Base-by-base conservation (phyloP, 345 rosid species). In the Aquilaria sinensis region DNA sequence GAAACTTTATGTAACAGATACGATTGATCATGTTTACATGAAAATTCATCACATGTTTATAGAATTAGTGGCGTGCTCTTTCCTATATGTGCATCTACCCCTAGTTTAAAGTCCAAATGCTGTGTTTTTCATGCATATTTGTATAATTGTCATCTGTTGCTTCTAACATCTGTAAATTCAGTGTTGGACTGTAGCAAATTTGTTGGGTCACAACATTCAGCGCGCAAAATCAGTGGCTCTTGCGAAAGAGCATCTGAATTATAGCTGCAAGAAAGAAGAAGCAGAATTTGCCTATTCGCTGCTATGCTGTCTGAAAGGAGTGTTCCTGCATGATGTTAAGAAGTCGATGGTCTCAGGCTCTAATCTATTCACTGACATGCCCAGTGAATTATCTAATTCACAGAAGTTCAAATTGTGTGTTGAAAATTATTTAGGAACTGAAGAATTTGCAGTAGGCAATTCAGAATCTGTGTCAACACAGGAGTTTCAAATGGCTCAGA, bases 171-270 rank as follows among this genome's bases (percentile, higher is more conserved):
- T 67, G 43, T 51, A 54, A 51, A 70, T 77, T 65, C 80, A 94
- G 99, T 85, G 87, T 72, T 89, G 99, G 97, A 86, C 73, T 67
- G 86, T 89, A 68, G 89, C 88, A 61, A 80, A 86, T 70, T 63
- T 87, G 80, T 66, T 73, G 74, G 82, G 81, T 82, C 71, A 81
- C 66, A 83, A 84, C 72, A 70, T 85, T 65, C 66, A 72, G 71
- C 85, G 66, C 72, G 79, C 70, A 68, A 85, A 80, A 72, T 86
- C 96, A 16, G 71, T 94, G 72, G 85, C 61, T 34, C 85, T 78
- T 62, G 96, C 90, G 46, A 84, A 80, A 76, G 68, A 76, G 71
- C 82, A 74, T 73, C 71, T 94, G 57, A 76, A 78, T 60, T 88
- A 83, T 66, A 32, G 53, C 49, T 94, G 97, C 84, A 76, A 68